Percentiles rank a stretch among this genome's conserved stretches.
These are phyloP conservation scores for Hemileccinum rubropunctum DNA, from an alignment of 768 basidiomycete species.

Conservation along the genomic window DNA sequence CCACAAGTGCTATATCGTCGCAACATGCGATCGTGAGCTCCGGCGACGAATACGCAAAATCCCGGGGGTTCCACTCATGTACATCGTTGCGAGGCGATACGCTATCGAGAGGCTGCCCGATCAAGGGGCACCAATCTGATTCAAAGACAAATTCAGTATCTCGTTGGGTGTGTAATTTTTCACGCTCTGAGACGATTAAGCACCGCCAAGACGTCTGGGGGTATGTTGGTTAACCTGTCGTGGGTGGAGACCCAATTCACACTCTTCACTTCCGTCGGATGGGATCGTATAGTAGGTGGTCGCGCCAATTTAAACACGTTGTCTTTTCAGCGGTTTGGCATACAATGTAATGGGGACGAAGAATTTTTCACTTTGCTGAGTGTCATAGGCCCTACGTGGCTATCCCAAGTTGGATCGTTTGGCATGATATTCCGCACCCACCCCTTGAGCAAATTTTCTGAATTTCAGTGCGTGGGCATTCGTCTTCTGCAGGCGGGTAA, in stretches of 20 bases:
- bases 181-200: not conserved
- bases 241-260: not conserved
- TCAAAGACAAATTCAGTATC: not conserved
- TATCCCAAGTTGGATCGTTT: too few species aligned
- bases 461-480: too few species aligned
- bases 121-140: constrained; percentile 74
- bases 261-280: not conserved
- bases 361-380: too few species aligned
- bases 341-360: not conserved
- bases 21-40: constrained; percentile 95
- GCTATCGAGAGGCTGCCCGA: constrained; percentile 95
- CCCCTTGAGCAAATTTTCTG: too few species aligned
- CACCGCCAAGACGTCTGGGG: not conserved
- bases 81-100: constrained; percentile 88
- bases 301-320: not conserved
- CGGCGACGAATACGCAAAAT: constrained; percentile 89
- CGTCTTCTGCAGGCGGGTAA: too few species aligned
- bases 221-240: not conserved
- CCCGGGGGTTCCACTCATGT: constrained; percentile 95
- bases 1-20: constrained; percentile 95
- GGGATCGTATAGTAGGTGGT: not conserved
- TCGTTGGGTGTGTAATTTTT: constrained; percentile 1
- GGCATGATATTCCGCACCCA: too few species aligned
- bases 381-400: too few species aligned
- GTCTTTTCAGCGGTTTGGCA: not conserved